Conservation (phyloP, 208 protist genomes). For the Trypanosoma platydactyli region DNA sequence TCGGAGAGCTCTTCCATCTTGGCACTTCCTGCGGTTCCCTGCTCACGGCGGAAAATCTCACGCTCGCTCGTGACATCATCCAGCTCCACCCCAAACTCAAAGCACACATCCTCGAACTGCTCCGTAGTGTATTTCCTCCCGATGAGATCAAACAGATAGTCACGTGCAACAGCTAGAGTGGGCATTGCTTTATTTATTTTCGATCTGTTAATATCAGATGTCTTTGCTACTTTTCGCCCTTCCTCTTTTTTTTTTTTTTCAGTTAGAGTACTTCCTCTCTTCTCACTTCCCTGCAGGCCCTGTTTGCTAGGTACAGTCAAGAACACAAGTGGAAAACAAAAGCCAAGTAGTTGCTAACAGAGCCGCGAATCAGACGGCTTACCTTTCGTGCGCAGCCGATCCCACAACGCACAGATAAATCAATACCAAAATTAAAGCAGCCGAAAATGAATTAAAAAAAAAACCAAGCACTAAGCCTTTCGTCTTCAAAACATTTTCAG, state of each 20-base stretch:
- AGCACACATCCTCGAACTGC: conserved; percentile 97
- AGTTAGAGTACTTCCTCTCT: background rate
- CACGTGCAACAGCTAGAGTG: conserved; percentile 75
- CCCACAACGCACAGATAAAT: background rate
- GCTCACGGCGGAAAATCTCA: conserved; percentile 92
- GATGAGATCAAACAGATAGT: conserved; percentile 77
- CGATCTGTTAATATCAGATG: conserved; percentile 16
- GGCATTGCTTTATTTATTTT: conserved; percentile 57
- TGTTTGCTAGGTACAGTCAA: no score
- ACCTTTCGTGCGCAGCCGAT: no score
- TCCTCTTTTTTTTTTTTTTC: background rate
- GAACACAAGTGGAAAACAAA: no score
- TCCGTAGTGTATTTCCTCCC: conserved; percentile 88
- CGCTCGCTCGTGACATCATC: conserved; percentile 97
- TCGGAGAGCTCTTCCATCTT: conserved; percentile 75
- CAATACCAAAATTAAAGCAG: background rate
- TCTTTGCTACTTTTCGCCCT: background rate
- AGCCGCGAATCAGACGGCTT: no score
- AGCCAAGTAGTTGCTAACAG: no score
- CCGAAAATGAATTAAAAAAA: conserved; percentile 24
- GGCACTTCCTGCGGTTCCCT: conserved; percentile 37
- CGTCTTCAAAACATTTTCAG: background rate
- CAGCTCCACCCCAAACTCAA: conserved; percentile 98
- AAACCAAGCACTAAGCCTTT: background rate
- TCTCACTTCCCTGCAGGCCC: background rate